Evolutionary conservation across 495 filamentous ascomycete genomes (phyloP).

Genomic region (Neurospora sp.): DNA sequence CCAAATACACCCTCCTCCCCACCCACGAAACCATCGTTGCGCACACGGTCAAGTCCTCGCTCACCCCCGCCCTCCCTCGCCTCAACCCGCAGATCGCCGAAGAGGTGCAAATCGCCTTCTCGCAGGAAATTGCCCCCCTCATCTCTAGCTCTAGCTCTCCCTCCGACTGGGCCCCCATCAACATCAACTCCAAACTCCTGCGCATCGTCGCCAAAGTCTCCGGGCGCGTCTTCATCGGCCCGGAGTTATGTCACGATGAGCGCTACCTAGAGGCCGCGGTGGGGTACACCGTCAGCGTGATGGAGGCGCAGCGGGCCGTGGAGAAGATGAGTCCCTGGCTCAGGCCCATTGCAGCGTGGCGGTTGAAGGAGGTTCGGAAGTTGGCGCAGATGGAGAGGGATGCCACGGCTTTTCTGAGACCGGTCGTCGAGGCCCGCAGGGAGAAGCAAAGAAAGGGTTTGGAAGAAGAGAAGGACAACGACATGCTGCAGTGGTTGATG

Average conservation of each 20-base stretch:
- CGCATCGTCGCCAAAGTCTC: conserved; percentile 47
- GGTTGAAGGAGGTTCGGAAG: conserved; percentile 21
- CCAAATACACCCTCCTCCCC: conserved; percentile 18
- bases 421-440: conserved; percentile 18
- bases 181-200: conserved; percentile 27
- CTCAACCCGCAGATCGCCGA: conserved; percentile 17
- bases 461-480: conserved; percentile 18
- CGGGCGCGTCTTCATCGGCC: conserved; percentile 48
- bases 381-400: conserved; percentile 16
- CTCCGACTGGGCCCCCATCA: conserved; percentile 29
- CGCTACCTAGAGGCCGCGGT: conserved; percentile 49
- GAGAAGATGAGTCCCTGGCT: conserved; percentile 19
- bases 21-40: conserved; percentile 6
- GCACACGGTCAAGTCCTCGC: conserved; percentile 15
- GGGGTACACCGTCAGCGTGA: conserved; percentile 44
- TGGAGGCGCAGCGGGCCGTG: conserved; percentile 21
- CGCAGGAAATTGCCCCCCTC: conserved; percentile 11
- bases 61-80: conserved; percentile 17
- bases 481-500: conserved; percentile 33
- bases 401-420: conserved; percentile 19
- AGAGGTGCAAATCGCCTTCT: conserved; percentile 16
- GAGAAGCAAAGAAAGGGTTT: neutral
- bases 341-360: conserved; percentile 20
- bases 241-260: conserved; percentile 39
- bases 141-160: neutral